A percentile compares a stretch with the other conserved stretches of the same genome.
Conservation (phyloP, 2,329 filamentous ascomycete genomes). For the Fusarium heterosporum region DNA sequence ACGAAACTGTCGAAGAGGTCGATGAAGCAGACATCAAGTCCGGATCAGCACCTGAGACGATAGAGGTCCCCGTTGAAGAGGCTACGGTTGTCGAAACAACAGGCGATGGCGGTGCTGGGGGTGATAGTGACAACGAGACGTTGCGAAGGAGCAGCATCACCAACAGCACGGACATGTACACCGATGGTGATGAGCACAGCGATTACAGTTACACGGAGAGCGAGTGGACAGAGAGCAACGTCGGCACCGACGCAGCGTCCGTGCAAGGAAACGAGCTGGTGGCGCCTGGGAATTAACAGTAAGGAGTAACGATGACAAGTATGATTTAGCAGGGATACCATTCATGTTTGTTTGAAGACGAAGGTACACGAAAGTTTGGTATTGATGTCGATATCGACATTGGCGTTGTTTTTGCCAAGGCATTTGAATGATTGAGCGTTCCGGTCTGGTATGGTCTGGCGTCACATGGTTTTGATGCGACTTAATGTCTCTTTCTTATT, state of each 20-base stretch:
- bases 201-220: constrained; percentile 58
- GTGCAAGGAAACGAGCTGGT: constrained; percentile 52
- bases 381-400: background rate
- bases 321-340: constrained; percentile 33
- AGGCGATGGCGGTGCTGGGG: constrained; percentile 41
- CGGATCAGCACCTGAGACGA: constrained; percentile 23
- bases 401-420: constrained; percentile 7
- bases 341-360: constrained; percentile 15
- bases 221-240: constrained; percentile 62
- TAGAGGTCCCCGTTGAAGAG: constrained; percentile 42
- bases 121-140: constrained; percentile 64
- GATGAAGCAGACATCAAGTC: constrained; percentile 50
- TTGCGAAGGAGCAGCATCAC: constrained; percentile 62
- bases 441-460: background rate
- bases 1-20: constrained; percentile 72
- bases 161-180: constrained; percentile 53
- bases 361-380: constrained; percentile 9
- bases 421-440: constrained; percentile 29
- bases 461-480: constrained; percentile 20
- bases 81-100: constrained; percentile 42
- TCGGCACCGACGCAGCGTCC: constrained; percentile 45
- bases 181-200: constrained; percentile 54
- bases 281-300: constrained; percentile 48
- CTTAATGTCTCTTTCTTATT: constrained; percentile 6
- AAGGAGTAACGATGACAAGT: constrained; percentile 24